Percentiles rank a stretch among this genome's conserved stretches.
These are phyloP conservation scores for Flaveria bidentis DNA, from an alignment of 129 eudicot genomes.

Conservation along the genomic window DNA sequence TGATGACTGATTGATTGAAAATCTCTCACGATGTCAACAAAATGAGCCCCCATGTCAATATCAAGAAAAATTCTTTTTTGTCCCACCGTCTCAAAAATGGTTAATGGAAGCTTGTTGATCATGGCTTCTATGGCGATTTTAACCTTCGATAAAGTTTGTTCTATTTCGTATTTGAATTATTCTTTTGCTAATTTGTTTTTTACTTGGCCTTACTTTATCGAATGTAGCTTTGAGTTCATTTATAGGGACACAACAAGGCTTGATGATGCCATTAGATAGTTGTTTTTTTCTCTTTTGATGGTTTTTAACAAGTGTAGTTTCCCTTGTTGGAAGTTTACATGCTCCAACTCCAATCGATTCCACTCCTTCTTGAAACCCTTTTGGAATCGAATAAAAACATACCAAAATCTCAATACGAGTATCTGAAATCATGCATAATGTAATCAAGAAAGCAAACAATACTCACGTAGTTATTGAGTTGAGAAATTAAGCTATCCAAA, in stretches of 20 bases:
- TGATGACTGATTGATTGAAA: neutral
- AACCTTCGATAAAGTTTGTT: neutral
- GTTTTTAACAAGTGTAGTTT: neutral
- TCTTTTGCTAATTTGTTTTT: neutral
- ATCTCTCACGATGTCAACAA: constrained; percentile 14
- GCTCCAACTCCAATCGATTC: constrained; percentile 14
- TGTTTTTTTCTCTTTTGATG: constrained; percentile 6
- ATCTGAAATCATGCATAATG: neutral
- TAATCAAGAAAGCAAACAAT: neutral
- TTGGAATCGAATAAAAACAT: neutral
- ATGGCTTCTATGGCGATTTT: neutral
- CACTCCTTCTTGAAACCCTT: constrained; percentile 20
- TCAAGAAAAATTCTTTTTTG: neutral
- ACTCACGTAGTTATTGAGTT: constrained; percentile 30
- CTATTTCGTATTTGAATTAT: constrained; percentile 2
- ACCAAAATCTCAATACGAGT: neutral
- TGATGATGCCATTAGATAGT: constrained; percentile 4
- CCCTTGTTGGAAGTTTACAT: constrained; percentile 18
- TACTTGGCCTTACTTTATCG: neutral
- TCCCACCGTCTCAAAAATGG: neutral
- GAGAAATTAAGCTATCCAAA: constrained; percentile 24
- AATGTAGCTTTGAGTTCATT: constrained; percentile 1
- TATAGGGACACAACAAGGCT: neutral
- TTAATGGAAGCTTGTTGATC: neutral
- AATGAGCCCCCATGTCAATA: neutral